Evolutionary conservation across 805 yeast species (phyloP).

Genomic region (Ogataea trehalophila): DNA sequence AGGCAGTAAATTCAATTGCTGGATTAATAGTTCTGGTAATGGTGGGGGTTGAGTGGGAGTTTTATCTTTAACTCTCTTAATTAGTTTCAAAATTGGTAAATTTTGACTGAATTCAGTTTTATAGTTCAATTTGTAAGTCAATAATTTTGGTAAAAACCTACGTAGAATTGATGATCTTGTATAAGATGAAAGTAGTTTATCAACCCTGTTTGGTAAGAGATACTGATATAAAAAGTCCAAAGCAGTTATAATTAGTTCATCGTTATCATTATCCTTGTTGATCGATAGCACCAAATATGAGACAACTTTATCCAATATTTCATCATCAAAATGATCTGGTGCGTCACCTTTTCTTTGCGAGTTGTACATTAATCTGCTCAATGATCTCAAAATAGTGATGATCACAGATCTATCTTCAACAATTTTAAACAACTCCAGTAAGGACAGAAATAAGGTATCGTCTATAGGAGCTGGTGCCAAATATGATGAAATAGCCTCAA

Average conservation of each 20-base stretch:
- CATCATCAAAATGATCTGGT: slow-evolving; percentile 42
- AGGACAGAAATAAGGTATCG: slow-evolving; percentile 58
- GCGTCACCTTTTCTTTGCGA: slow-evolving; percentile 38
- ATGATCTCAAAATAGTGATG: slow-evolving; percentile 65
- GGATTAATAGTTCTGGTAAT: slow-evolving; percentile 44
- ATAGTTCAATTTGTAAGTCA: slow-evolving; percentile 42
- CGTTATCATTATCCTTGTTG: slow-evolving; percentile 38
- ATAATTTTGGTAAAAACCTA: slow-evolving; percentile 58
- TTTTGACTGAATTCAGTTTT: slow-evolving; percentile 32
- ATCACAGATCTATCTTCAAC: slow-evolving; percentile 66
- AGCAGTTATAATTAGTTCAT: slow-evolving; percentile 68
- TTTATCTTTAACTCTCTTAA: slow-evolving; percentile 55
- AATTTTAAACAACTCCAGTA: slow-evolving; percentile 45
- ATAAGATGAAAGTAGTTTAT: slow-evolving; percentile 43
- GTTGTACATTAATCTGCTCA: slow-evolving; percentile 74
- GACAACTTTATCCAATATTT: slow-evolving; percentile 48
- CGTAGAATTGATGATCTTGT: slow-evolving; percentile 48
- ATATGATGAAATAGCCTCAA: slow-evolving; percentile 81
- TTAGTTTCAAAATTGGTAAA: slow-evolving; percentile 36
- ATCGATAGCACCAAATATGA: slow-evolving; percentile 49
- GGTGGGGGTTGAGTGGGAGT: slow-evolving; percentile 57
- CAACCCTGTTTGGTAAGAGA: slow-evolving; percentile 56
- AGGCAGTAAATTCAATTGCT: slow-evolving; percentile 56
- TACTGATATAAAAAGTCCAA: slow-evolving; percentile 82
- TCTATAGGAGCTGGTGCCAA: slow-evolving; percentile 68